Evolutionary conservation across 805 yeast genomes (phyloP).

Genomic region (Teunomyces pallodes): DNA sequence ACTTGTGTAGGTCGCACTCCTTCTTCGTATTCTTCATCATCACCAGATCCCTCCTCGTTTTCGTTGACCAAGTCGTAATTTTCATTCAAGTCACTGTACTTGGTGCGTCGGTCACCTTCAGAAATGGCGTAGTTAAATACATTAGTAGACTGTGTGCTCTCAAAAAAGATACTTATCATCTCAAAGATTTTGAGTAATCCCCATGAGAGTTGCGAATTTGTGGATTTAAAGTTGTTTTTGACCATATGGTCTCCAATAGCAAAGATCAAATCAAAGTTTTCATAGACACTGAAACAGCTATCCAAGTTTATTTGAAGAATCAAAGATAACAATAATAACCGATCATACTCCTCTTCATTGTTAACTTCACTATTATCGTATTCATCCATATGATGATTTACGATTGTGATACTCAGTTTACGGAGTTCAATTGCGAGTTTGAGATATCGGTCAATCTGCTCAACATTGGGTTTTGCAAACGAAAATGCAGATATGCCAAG

Average conservation of each 20-base stretch:
- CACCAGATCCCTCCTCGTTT: constrained; percentile 10
- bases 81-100: constrained; percentile 46
- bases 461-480: constrained; percentile 5
- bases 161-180: constrained; percentile 37
- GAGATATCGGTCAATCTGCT: constrained; percentile 21
- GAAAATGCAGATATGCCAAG: constrained; percentile 24
- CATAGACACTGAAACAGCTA: constrained; percentile 36
- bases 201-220: constrained; percentile 11
- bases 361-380: constrained; percentile 26
- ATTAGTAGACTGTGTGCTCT: constrained; percentile 50
- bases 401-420: constrained; percentile 32
- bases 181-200: constrained; percentile 28
- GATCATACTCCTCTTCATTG: constrained; percentile 21
- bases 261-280: constrained; percentile 39
- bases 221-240: constrained; percentile 14
- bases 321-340: constrained; percentile 32
- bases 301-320: constrained; percentile 40
- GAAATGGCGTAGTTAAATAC: constrained; percentile 43
- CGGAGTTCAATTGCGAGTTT: constrained; percentile 32
- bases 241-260: constrained; percentile 39
- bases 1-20: constrained; percentile 11
- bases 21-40: constrained; percentile 14
- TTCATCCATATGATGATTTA: constrained; percentile 41
- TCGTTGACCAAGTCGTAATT: constrained; percentile 29
- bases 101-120: constrained; percentile 31